These are phyloP conservation scores for Triticum timopheevii DNA, from an alignment of 176 grass and related monocot species.

Conservation along the genomic window DNA sequence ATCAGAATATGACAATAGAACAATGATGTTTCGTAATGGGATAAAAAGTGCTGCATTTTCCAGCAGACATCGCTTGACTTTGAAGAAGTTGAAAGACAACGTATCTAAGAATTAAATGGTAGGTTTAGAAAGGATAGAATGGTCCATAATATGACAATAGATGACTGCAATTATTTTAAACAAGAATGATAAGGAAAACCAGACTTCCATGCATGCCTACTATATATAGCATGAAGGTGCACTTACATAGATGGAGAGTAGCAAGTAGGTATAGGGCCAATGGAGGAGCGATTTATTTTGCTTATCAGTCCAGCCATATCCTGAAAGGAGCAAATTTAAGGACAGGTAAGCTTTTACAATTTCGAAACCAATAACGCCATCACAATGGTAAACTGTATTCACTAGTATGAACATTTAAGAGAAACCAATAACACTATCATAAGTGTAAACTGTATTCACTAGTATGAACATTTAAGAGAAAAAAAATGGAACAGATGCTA, in stretches of 20 bases:
- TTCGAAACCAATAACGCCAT: conserved; percentile 16
- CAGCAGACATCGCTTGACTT: neutral
- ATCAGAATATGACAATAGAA: neutral
- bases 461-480: neutral
- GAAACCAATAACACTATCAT: neutral
- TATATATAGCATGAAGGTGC: conserved; percentile 18
- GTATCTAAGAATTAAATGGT: neutral
- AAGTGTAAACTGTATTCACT: neutral
- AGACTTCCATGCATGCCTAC: neutral
- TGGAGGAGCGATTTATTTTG: conserved; percentile 97
- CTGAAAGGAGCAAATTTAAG: conserved; percentile 50
- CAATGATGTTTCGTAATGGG: neutral
- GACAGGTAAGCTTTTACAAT: neutral
- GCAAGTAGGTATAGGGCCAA: conserved; percentile 87
- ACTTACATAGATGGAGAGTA: conserved; percentile 92
- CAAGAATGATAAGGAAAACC: neutral
- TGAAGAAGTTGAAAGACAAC: neutral
- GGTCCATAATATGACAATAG: neutral
- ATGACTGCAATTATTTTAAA: neutral
- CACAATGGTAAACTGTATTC: neutral
- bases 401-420: neutral
- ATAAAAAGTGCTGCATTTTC: neutral
- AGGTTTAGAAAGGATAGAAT: neutral
- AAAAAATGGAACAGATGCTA: neutral
- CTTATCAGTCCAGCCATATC: conserved; percentile 99